A percentile compares a stretch with the other conserved stretches of the same genome.
Evolutionary conservation across 2,329 filamentous ascomycete genomes (phyloP).

Genomic region (Thyridium curvatum): DNA sequence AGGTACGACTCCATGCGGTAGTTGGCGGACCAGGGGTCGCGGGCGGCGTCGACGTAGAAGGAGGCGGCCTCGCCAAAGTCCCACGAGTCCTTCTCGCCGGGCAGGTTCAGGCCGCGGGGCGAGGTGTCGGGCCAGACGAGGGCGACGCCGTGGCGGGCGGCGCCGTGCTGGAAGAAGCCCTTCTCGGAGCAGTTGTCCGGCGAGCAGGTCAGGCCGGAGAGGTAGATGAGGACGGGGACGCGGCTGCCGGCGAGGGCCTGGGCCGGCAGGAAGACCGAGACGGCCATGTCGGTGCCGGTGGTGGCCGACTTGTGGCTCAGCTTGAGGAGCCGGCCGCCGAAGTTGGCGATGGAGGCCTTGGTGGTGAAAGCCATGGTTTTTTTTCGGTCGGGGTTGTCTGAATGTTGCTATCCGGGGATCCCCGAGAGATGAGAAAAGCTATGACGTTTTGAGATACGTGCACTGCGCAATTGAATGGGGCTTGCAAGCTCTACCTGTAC

Average conservation of each 20-base stretch:
- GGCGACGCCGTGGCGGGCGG: constrained; percentile 77
- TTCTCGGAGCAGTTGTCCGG: constrained; percentile 78
- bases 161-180: constrained; percentile 86
- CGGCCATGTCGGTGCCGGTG: constrained; percentile 82
- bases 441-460: constrained; percentile 1
- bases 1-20: constrained; percentile 97
- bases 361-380: constrained; percentile 75
- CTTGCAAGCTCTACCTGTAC: too few relatives aligned
- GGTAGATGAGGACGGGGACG: constrained; percentile 83
- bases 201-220: constrained; percentile 91
- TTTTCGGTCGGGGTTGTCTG: constrained; percentile 1
- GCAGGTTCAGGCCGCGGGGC: constrained; percentile 73
- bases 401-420: neutral
- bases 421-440: too few relatives aligned
- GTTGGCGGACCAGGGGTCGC: constrained; percentile 63
- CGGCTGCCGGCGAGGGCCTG: constrained; percentile 52
- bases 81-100: constrained; percentile 80
- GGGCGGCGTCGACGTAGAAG: constrained; percentile 88
- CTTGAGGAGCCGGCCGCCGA: constrained; percentile 92
- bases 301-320: constrained; percentile 75
- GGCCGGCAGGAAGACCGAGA: constrained; percentile 87
- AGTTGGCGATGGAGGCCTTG: constrained; percentile 82
- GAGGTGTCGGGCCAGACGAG: constrained; percentile 93
- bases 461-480: too few relatives aligned
- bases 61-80: constrained; percentile 91